Base-by-base conservation (phyloP, 352 stramenopile genomes). In the Aphanomyces stellatus region DNA sequence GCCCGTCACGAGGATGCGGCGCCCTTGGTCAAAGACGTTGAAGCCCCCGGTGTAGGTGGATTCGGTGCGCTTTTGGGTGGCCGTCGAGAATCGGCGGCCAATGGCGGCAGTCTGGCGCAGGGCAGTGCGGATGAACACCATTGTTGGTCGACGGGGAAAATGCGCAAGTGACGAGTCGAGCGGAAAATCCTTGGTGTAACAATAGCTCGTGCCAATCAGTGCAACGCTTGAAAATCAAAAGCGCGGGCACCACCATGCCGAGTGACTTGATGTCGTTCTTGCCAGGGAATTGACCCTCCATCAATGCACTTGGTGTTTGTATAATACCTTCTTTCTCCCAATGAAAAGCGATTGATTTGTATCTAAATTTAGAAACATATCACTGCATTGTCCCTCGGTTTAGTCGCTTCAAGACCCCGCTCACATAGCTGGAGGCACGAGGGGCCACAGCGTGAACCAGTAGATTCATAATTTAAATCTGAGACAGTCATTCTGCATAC, bases 1-100 rank as follows among this genome's bases (percentile, higher is more conserved):
- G 41, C 84, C 84, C 2, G 84, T 93, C 28, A 93, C 75, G 66
- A 93, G 82, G 55, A 93, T 83, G 68, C 84, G 82, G 51, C 75
- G 51, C 19, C 63, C 63, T 56, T 81, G 76, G 70, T 82, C 76
- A 61, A 82, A 82, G 24, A 79, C 72, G 43, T 82, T 72, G 53
- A 82, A 82, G 61, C 76, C 76, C 24, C 76, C 76, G 3, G 76
- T 82, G 72, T 82, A 82, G 22, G 73, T 78, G 43, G 65, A 74
- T 22, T 76, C 78, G 30, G 57, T 62, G 41, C 64, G 67, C 62
- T 62, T 73, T 2, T 56, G 43, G 10, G 65, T 61, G 25, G 31
- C 60, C 0, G 51, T 28, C 17, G 64, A 43, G 40, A 67, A 67
- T 11, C 42, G 60, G 60, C 60, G 60, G 13, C 11, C 37, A 11